Conservation (phyloP, 768 basidiomycete genomes). For the Phanerochaete carnosa region DNA sequence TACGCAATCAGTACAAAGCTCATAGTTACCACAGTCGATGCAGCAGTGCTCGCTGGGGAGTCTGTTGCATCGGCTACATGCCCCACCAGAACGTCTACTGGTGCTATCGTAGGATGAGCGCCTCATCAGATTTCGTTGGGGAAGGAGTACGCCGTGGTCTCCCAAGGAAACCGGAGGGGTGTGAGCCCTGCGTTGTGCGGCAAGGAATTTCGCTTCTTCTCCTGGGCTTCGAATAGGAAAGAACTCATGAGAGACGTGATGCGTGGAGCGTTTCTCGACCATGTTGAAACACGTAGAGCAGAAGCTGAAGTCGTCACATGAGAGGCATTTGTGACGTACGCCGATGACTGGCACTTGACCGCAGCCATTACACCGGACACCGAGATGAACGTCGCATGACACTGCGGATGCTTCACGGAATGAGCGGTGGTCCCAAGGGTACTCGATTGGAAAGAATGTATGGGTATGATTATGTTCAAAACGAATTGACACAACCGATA, state of each 20-base stretch:
- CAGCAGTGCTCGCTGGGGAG: constrained; percentile 75
- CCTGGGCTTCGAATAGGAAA: constrained; percentile 2
- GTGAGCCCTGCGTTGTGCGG: background rate
- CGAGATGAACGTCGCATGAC: background rate
- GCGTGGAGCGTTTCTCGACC: constrained; percentile 1
- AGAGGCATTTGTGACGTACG: constrained; percentile 75
- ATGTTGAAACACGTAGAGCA: constrained; percentile 54
- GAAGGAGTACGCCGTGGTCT: background rate
- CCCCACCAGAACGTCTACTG: background rate
- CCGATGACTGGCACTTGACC: constrained; percentile 51
- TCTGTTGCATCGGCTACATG: constrained; percentile 53
- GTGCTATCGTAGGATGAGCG: constrained; percentile 58
- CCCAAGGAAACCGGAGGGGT: background rate
- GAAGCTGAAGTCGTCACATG: constrained; percentile 74
- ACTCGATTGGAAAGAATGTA: constrained; percentile 4
- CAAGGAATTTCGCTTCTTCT: constrained; percentile 1
- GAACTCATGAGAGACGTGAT: constrained; percentile 6
- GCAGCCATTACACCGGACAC: constrained; percentile 59
- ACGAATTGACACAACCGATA: constrained; percentile 27
- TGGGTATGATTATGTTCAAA: background rate
- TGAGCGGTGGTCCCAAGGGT: background rate
- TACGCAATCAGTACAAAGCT: constrained; percentile 69
- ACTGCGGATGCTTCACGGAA: background rate
- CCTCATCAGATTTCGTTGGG: constrained; percentile 56
- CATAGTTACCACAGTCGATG: constrained; percentile 75